Conservation (phyloP, 768 basidiomycete species). For the Psilocybe subaeruginosa region DNA sequence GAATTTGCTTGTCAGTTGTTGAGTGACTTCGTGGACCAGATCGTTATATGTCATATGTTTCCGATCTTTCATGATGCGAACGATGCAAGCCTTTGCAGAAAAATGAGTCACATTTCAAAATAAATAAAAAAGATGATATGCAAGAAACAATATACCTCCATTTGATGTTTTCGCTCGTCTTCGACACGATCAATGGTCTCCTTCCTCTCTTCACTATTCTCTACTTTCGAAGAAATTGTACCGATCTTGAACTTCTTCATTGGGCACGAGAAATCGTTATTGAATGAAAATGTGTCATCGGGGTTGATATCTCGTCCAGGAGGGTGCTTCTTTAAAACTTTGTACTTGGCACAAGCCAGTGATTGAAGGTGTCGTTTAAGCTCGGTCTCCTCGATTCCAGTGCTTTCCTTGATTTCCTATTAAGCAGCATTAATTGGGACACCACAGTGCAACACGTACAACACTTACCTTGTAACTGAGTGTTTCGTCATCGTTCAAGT, state of each 20-base stretch:
- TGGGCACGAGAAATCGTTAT: slow-evolving; percentile 75
- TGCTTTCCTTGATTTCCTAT: slow-evolving; percentile 84
- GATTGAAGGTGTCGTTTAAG: slow-evolving; percentile 94
- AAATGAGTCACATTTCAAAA: slow-evolving; percentile 3
- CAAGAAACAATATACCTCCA: slow-evolving; percentile 65
- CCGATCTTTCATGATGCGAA: slow-evolving; percentile 96
- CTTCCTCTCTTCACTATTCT: slow-evolving; percentile 82
- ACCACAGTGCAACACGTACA: not conserved
- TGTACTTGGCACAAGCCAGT: slow-evolving; percentile 93
- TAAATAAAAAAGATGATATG: not conserved
- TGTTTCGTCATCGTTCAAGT: slow-evolving; percentile 64
- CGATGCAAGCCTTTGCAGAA: slow-evolving; percentile 84
- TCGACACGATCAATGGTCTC: slow-evolving; percentile 91
- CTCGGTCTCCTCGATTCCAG: slow-evolving; percentile 74
- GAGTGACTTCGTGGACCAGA: slow-evolving; percentile 87
- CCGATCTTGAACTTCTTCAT: slow-evolving; percentile 93
- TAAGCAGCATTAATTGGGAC: not conserved
- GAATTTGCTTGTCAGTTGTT: slow-evolving; percentile 84
- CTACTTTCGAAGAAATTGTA: slow-evolving; percentile 86
- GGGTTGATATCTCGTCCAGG: slow-evolving; percentile 79
- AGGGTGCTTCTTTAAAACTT: slow-evolving; percentile 90
- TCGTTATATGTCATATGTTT: slow-evolving; percentile 90
- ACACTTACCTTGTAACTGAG: slow-evolving; percentile 74
- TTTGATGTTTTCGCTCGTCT: slow-evolving; percentile 88
- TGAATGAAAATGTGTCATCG: slow-evolving; percentile 89